Evolutionary conservation across 306 rosid genomes (phyloP), one percentile per base, ranked within the genome.

Genomic region (Vachellia collinsii): DNA sequence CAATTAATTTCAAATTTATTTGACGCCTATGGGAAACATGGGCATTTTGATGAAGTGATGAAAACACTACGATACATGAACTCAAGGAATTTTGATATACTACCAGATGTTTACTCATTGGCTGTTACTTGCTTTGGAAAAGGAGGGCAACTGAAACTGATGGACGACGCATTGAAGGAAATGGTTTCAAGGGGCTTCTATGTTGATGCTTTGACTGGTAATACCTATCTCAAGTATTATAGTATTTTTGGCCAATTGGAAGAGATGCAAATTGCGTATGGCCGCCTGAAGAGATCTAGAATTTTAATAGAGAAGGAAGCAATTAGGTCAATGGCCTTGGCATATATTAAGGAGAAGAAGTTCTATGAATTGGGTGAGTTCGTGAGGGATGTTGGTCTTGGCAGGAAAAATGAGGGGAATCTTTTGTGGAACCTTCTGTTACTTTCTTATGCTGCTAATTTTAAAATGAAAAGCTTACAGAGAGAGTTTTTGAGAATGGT

Each of bases 391-490:
- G 93, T 91, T 25, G 97, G 97, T 68, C 95, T 95, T 23, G 86
- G 87, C 68, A 83, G 99, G 83, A 91, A 64, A 65, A 88, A 91
- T 79, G 86, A 89, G 22, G 99, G 99, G 75, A 93, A 90, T 77
- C 91, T 95, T 50, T 51, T 89, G 47, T 95, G 98, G 98, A 95
- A 95, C 85, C 88, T 93, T 78, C 69, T 95, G 83, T 81, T 95
- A 81, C 85, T 95, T 64, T 93, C 99, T 56, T 95, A 90, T 78
- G 97, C 98, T 64, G 93, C 90, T 37, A 88, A 90, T 87, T 95
- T 95, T 64, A 95, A 93, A 78, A 95, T 93, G 98, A 95, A 93
- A 84, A 95, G 87, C 88, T 82, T 93, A 82, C 99, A 93, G 83
- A 86, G 88, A 72, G 99, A 93, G 79, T 93, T 93, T 88, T 37